phyloP scores from a whole-genome alignment of 2,329 filamentous ascomycete species.

The Nigrospora sphaerica region DNA sequence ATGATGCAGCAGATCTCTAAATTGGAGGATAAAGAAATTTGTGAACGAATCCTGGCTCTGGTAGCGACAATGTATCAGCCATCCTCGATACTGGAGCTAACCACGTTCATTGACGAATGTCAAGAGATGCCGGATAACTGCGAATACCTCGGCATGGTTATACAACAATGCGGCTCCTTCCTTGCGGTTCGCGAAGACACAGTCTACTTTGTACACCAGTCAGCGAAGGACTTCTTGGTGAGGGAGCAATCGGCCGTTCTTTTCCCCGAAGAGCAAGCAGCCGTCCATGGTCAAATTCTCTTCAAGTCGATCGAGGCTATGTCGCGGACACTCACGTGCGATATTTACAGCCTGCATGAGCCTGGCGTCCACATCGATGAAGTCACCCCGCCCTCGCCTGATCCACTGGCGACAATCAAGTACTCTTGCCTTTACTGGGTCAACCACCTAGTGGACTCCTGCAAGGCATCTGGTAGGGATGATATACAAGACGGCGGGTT shows the following conservation, averaged over 20 bases:
- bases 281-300: conserved; percentile 29
- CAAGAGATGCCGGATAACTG: conserved; percentile 2
- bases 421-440: conserved; percentile 28
- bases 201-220: conserved; percentile 32
- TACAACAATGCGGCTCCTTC: conserved; percentile 31
- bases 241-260: conserved; percentile 13
- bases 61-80: conserved; percentile 25
- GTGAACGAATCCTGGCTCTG: conserved; percentile 24
- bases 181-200: conserved; percentile 21
- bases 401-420: conserved; percentile 16
- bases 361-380: conserved; percentile 9
- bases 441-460: conserved; percentile 18
- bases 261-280: conserved; percentile 17
- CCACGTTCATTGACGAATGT: background rate
- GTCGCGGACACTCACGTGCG: conserved; percentile 16
- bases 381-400: conserved; percentile 9
- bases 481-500: conserved; percentile 15
- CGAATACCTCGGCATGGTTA: background rate
- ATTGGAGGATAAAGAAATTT: conserved; percentile 20
- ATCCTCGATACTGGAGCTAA: conserved; percentile 25
- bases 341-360: conserved; percentile 24
- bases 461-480: background rate
- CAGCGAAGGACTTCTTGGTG: conserved; percentile 32
- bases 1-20: conserved; percentile 27
- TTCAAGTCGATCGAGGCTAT: conserved; percentile 24